Evolutionary conservation across 1,284 basidiomycete species (phyloP).

Genomic region (Mycosarcoma maydis): DNA sequence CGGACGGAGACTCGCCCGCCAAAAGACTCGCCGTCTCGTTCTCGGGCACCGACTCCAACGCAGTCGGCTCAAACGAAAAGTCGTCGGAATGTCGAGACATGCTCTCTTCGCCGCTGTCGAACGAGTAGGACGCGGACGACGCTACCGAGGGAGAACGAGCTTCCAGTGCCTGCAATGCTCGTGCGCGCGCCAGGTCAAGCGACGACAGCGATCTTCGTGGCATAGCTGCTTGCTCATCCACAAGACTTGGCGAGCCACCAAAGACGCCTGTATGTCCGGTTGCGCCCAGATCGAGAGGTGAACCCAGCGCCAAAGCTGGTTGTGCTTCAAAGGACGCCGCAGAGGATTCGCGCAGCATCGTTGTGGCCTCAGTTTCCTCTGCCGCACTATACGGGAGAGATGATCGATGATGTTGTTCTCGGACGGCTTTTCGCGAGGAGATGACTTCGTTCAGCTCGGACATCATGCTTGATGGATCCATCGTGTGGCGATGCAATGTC

Average conservation of each 20-base stretch:
- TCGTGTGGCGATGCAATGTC: slow-evolving; percentile 16
- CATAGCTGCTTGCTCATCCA: slow-evolving; percentile 5
- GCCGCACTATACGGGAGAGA: slow-evolving; percentile 1
- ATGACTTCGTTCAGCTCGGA: slow-evolving; percentile 55
- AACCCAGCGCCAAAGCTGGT: slow-evolving; percentile 26
- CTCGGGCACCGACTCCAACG: slow-evolving; percentile 40
- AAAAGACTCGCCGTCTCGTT: slow-evolving; percentile 6
- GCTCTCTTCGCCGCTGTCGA: slow-evolving; percentile 23
- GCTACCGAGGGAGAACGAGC: slow-evolving; percentile 15
- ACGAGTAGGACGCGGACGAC: slow-evolving; percentile 11
- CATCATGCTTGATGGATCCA: slow-evolving; percentile 42
- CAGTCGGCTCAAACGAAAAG: slow-evolving; percentile 39
- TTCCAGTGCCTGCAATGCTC: slow-evolving; percentile 28
- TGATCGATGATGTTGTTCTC: slow-evolving; percentile 28
- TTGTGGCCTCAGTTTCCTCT: neutral
- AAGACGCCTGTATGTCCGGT: slow-evolving; percentile 31
- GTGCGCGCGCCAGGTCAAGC: slow-evolving; percentile 35
- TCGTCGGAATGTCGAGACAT: slow-evolving; percentile 24
- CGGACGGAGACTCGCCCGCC: slow-evolving; percentile 2
- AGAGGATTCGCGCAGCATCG: neutral
- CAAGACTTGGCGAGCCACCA: slow-evolving; percentile 18
- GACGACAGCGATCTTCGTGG: slow-evolving; percentile 30
- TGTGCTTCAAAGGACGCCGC: neutral
- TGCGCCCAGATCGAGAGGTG: slow-evolving; percentile 37
- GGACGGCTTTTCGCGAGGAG: slow-evolving; percentile 24